Conservation (phyloP, 805 yeast genomes). For the Wickerhamiella lipophila region DNA sequence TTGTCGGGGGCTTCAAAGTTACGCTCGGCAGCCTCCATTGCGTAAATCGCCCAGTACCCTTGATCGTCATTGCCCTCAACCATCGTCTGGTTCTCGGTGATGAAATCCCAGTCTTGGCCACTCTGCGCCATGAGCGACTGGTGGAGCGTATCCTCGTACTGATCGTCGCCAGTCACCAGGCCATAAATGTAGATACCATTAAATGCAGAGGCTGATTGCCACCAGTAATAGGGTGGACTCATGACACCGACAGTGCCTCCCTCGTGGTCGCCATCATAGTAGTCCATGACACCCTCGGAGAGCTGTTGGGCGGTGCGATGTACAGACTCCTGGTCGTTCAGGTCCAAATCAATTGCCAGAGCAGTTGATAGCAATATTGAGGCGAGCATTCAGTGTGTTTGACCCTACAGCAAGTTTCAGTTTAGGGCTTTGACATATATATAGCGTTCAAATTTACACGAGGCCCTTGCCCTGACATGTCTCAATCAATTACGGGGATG, state of each 20-base stretch:
- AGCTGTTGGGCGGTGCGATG: conserved; percentile 43
- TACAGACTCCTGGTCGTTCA: conserved; percentile 17
- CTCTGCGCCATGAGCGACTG: conserved; percentile 51
- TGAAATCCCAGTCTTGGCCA: conserved; percentile 50
- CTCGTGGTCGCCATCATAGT: conserved; percentile 50
- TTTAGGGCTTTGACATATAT: too few species aligned
- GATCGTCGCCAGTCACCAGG: conserved; percentile 52
- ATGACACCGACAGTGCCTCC: conserved; percentile 67
- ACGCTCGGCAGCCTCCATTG: conserved; percentile 64
- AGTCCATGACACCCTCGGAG: conserved; percentile 60
- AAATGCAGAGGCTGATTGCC: conserved; percentile 72
- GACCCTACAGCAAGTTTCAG: too few species aligned
- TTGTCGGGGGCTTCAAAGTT: conserved; percentile 56
- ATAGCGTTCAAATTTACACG: too few species aligned
- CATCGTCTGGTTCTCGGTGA: conserved; percentile 63
- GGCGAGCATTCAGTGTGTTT: neutral
- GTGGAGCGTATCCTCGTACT: conserved; percentile 43
- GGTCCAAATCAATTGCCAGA: conserved; percentile 16
- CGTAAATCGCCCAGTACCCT: conserved; percentile 79
- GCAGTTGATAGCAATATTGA: neutral
- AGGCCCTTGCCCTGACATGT: neutral
- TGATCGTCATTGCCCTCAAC: conserved; percentile 87
- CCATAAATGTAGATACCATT: conserved; percentile 57
- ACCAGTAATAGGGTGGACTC: conserved; percentile 65
- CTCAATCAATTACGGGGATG: neutral